A percentile compares a stretch with the other conserved stretches of the same genome.
These are phyloP conservation scores for Pseudogymnoascus verrucosus DNA, from an alignment of 2,329 filamentous ascomycete genomes.

Conservation along the genomic window DNA sequence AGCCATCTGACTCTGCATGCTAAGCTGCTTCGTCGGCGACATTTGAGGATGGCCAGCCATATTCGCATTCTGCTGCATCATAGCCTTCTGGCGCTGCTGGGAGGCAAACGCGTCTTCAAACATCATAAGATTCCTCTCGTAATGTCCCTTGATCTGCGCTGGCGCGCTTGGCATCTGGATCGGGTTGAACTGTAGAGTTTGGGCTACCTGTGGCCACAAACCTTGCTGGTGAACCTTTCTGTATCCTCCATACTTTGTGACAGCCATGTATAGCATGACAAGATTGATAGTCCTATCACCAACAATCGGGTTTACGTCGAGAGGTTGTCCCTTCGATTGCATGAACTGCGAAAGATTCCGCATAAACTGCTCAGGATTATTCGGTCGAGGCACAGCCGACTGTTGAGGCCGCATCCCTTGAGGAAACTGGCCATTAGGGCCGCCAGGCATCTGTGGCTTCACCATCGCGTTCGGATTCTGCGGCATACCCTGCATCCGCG, in stretches of 20 bases:
- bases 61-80: slow-evolving; percentile 20
- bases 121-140: slow-evolving; percentile 64
- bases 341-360: slow-evolving; percentile 73
- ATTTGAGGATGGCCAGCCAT: slow-evolving; percentile 33
- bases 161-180: slow-evolving; percentile 59
- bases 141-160: slow-evolving; percentile 62
- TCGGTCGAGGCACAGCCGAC: slow-evolving; percentile 31
- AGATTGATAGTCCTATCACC: slow-evolving; percentile 68
- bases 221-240: slow-evolving; percentile 62
- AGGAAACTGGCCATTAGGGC: slow-evolving; percentile 48
- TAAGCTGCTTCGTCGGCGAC: slow-evolving; percentile 33
- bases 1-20: slow-evolving; percentile 38
- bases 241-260: slow-evolving; percentile 71
- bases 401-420: slow-evolving; percentile 45
- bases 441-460: slow-evolving; percentile 41
- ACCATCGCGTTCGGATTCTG: slow-evolving; percentile 23
- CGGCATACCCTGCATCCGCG: slow-evolving; percentile 37
- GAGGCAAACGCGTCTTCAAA: slow-evolving; percentile 66
- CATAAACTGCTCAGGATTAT: slow-evolving; percentile 62
- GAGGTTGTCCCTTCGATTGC: slow-evolving; percentile 59
- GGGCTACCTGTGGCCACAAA: slow-evolving; percentile 66
- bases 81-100: slow-evolving; percentile 40
- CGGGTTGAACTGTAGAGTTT: slow-evolving; percentile 52
- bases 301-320: slow-evolving; percentile 68
- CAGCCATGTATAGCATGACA: slow-evolving; percentile 67